Base-by-base conservation (phyloP, 2,329 filamentous ascomycete genomes). In the Rhynchosporium agropyri region DNA sequence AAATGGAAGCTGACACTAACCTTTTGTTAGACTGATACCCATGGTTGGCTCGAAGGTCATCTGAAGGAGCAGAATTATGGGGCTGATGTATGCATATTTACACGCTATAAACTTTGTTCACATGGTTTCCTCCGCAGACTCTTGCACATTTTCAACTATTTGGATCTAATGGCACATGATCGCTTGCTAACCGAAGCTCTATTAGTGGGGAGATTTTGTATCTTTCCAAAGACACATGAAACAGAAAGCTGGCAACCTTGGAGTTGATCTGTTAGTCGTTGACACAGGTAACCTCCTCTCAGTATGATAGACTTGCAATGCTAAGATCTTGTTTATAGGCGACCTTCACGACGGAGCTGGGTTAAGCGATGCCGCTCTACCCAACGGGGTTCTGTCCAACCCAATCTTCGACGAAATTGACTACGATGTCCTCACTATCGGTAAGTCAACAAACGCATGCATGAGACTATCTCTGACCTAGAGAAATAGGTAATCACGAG, bases 311-410 rank as follows among this genome's bases (percentile, higher is more conserved):
- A 3, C 3, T 33, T 28, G 31, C 42, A 13, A 4, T 45, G 8
- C 43, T 43, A 46, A 58, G 20, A 38, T 36, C 0, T 9, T 12
- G 53, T 40, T 4, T 33, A 50, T 29, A 69, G 68, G 69, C 61
- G 94, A 97, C 73, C 85, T 93, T 5, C 85, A 97, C 69, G 94
- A 97, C 76, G 92, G 94, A 36, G 97, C 96, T 73, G 94, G 93
- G 1, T 83, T 97, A 3, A 97, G 96, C 76, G 94, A 98, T 74
- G 89, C 88, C 3, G 96, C 91, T 0, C 80, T 84, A n/a, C 94
- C 94, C 10, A 95, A 95, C 73, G 94, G 94, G 36, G 83, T 88
- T 70, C 96, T 92, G 75, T 91, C 91, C 0, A 93, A 92, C 73
- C 90, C 92, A 66, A 93, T 97, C 61, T 87, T 94, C 73, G 87